These are phyloP conservation scores for Pisolithus orientalis DNA, from an alignment of 768 basidiomycete genomes.

Conservation along the genomic window DNA sequence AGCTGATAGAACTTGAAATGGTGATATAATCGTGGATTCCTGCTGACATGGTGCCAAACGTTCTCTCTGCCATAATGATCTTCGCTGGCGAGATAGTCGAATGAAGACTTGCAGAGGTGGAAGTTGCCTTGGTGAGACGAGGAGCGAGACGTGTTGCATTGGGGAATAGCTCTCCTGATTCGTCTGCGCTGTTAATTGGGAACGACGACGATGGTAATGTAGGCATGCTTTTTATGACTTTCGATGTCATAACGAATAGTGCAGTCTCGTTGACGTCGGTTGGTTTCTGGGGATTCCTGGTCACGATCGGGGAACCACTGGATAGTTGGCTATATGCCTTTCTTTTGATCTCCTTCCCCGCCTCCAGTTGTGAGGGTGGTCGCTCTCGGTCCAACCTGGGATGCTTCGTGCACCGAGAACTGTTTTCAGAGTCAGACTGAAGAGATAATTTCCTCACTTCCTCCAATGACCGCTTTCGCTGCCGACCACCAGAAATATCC, in stretches of 20 bases:
- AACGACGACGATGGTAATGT: slow-evolving; percentile 13
- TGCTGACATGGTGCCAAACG: neutral
- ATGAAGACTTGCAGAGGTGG: neutral
- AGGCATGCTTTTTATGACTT: neutral
- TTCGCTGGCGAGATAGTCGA: neutral
- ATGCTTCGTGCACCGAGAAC: slow-evolving; percentile 11
- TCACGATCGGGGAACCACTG: neutral
- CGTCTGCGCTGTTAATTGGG: slow-evolving; percentile 5
- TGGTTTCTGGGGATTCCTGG: neutral
- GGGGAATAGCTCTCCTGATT: slow-evolving; percentile 2
- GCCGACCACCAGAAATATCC: neutral
- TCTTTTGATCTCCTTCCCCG: neutral
- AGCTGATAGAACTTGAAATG: slow-evolving; percentile 2
- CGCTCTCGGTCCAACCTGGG: slow-evolving; percentile 8
- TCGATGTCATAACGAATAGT: neutral
- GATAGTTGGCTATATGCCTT: neutral
- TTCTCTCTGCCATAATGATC: neutral
- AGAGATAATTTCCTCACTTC: neutral
- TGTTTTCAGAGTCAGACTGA: slow-evolving; percentile 3
- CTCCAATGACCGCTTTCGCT: neutral
- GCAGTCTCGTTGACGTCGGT: too few relatives aligned
- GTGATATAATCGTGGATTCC: neutral
- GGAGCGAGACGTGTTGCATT: neutral
- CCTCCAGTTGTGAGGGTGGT: neutral
- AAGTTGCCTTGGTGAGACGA: neutral